A percentile compares a stretch with the other conserved stretches of the same genome.
Evolutionary conservation across 371 early-diverging fungal species (phyloP).

Genomic region (Apophysomyces variabilis): DNA sequence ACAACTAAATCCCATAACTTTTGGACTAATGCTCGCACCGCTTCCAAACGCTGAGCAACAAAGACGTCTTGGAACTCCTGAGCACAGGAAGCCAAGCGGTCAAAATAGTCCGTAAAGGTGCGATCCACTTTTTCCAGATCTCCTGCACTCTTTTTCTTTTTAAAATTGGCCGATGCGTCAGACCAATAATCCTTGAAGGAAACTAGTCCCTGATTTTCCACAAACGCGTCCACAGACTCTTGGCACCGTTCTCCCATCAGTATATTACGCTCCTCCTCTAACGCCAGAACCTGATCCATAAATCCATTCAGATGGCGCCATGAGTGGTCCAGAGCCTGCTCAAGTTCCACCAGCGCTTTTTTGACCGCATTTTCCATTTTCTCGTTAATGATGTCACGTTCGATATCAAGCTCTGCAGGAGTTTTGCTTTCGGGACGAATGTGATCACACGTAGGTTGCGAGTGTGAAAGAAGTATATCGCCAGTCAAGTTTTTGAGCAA

Average conservation of each 20-base stretch:
- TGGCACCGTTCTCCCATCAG: slow-evolving; percentile 46
- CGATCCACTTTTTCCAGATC: slow-evolving; percentile 58
- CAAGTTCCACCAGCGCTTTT: slow-evolving; percentile 40
- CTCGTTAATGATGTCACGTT: slow-evolving; percentile 70
- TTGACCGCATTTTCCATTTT: slow-evolving; percentile 49
- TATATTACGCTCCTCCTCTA: slow-evolving; percentile 35
- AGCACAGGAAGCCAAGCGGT: slow-evolving; percentile 22
- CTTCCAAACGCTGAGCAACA: slow-evolving; percentile 32
- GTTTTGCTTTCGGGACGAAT: slow-evolving; percentile 65
- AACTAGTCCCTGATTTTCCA: slow-evolving; percentile 27
- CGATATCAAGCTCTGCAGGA: slow-evolving; percentile 75
- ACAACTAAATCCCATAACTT: slow-evolving; percentile 44
- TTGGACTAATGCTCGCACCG: slow-evolving; percentile 30
- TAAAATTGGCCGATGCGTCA: slow-evolving; percentile 1
- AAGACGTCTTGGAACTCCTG: slow-evolving; percentile 33
- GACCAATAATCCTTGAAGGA: slow-evolving; percentile 43
- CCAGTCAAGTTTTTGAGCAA: slow-evolving; percentile 73
- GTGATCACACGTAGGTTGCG: slow-evolving; percentile 78
- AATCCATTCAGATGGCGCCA: slow-evolving; percentile 56
- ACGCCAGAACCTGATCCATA: slow-evolving; percentile 41
- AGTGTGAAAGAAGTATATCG: slow-evolving; percentile 71
- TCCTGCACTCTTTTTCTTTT: slow-evolving; percentile 14
- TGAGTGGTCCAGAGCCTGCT: slow-evolving; percentile 32
- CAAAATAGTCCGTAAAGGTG: slow-evolving; percentile 55
- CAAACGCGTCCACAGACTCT: slow-evolving; percentile 35